phyloP scores from a whole-genome alignment of 768 basidiomycete genomes.

The Kwoniella sp. region DNA sequence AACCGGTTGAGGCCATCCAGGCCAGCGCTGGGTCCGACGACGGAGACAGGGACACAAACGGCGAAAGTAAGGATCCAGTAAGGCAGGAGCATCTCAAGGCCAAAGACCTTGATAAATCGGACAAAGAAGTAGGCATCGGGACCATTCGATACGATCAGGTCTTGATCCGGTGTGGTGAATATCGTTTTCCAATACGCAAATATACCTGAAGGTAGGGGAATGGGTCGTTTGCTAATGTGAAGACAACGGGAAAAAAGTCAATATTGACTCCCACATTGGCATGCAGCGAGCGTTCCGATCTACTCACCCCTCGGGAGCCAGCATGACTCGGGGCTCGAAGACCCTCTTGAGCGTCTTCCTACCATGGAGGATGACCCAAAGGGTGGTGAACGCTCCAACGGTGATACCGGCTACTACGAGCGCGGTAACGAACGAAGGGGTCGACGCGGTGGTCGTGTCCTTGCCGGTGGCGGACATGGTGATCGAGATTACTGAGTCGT shows the following conservation, averaged over 20 bases:
- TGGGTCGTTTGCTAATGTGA: conserved; percentile 40
- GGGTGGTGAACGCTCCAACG: conserved; percentile 38
- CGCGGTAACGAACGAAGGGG: conserved; percentile 48
- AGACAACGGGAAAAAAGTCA: too few relatives aligned
- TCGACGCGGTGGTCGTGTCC: conserved; percentile 44
- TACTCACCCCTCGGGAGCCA: conserved; percentile 48
- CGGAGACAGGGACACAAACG: conserved; percentile 54
- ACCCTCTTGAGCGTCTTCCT: conserved; percentile 39
- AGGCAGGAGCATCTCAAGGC: conserved; percentile 54
- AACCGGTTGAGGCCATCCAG: conserved; percentile 50
- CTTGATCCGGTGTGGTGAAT: conserved; percentile 35
- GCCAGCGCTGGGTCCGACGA: conserved; percentile 42
- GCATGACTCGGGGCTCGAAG: conserved; percentile 44
- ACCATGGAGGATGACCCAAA: conserved; percentile 43
- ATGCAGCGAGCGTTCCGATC: neutral
- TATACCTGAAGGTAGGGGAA: conserved; percentile 35
- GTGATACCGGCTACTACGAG: conserved; percentile 43
- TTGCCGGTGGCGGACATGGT: conserved; percentile 50
- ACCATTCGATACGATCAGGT: conserved; percentile 53
- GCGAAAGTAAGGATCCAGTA: conserved; percentile 52
- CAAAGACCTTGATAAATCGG: conserved; percentile 55
- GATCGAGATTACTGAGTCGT: conserved; percentile 1
- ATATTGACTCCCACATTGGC: neutral
- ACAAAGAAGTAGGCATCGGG: conserved; percentile 56
- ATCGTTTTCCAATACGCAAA: conserved; percentile 49